phyloP scores from a whole-genome alignment of 2,329 filamentous ascomycete species.

The Pyricularia grisea region DNA sequence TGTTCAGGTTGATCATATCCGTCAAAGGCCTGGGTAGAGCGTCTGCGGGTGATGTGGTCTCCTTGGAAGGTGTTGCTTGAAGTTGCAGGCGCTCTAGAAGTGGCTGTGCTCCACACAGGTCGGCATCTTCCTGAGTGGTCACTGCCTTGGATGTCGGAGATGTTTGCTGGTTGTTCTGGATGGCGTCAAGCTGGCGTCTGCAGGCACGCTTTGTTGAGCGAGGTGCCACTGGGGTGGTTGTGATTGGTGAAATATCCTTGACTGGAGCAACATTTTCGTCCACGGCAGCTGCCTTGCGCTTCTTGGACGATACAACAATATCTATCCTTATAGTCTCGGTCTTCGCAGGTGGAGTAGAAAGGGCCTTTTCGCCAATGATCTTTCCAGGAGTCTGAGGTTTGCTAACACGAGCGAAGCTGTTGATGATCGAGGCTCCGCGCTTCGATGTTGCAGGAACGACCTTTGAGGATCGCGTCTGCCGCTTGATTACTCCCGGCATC shows the following conservation, averaged over 20 bases:
- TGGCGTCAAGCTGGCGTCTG: conserved; percentile 2
- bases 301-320: conserved; percentile 18
- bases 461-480: conserved; percentile 8
- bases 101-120: conserved; percentile 2
- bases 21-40: conserved; percentile 41
- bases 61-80: conserved; percentile 26
- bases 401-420: conserved; percentile 14
- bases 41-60: conserved; percentile 26
- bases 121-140: neutral
- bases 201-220: conserved; percentile 15
- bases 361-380: conserved; percentile 5
- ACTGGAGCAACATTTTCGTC: conserved; percentile 14
- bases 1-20: conserved; percentile 55
- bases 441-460: conserved; percentile 8
- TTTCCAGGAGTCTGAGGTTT: conserved; percentile 10
- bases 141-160: conserved; percentile 8
- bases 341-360: conserved; percentile 14
- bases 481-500: conserved; percentile 6
- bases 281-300: conserved; percentile 27
- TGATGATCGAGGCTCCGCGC: conserved; percentile 8
- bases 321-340: conserved; percentile 16
- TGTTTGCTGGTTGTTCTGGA: conserved; percentile 8
- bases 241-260: neutral
- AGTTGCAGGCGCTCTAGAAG: conserved; percentile 31
- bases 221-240: neutral